Percentiles rank a stretch among this genome's conserved stretches.
Conservation (phyloP, 2,329 filamentous ascomycete species). For the Myriosclerotinia scirpicola region DNA sequence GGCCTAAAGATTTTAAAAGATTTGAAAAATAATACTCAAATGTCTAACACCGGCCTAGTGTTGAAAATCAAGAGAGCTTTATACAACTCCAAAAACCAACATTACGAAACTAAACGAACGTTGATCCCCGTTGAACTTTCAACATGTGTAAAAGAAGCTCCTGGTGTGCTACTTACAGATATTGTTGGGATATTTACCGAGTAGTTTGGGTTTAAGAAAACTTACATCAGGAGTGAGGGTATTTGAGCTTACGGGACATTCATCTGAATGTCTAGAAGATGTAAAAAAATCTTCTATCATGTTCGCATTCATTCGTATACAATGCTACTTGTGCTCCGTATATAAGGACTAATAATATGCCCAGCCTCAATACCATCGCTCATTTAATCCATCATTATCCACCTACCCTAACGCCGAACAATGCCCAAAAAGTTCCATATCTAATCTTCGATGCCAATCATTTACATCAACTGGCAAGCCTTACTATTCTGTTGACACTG, state of each 20-base stretch:
- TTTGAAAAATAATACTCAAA: no score
- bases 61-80: no score
- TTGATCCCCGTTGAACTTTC: no score
- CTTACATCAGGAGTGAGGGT: background rate
- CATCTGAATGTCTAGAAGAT: background rate
- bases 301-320: background rate
- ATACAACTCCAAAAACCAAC: no score
- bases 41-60: no score
- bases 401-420: background rate
- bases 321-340: background rate
- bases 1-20: no score
- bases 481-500: conserved; percentile 54
- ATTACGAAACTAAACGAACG: no score
- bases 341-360: conserved; percentile 2
- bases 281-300: background rate
- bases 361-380: background rate
- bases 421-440: background rate
- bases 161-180: no score
- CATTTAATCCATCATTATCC: background rate
- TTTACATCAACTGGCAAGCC: conserved; percentile 50
- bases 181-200: no score
- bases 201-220: background rate
- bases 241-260: background rate
- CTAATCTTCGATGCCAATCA: background rate
- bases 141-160: no score